phyloP scores from a whole-genome alignment of 257 asterid species.

The Solanum corneliomulleri region DNA sequence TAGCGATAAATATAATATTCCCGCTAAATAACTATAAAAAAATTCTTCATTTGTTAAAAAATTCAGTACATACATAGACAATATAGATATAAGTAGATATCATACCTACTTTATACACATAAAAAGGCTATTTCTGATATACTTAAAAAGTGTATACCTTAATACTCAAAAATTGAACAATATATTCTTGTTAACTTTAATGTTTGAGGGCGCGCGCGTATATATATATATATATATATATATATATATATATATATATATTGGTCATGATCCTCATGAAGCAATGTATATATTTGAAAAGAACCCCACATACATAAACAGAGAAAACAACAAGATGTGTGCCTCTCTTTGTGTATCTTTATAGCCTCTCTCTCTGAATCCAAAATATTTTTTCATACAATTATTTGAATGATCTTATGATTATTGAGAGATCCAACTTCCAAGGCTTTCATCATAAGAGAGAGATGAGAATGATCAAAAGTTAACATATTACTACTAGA shows the following conservation, averaged over 20 bases:
- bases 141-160: no score
- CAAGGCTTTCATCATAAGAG: constrained; percentile 44
- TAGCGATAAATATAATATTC: no score
- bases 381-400: neutral
- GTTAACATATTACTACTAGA: neutral
- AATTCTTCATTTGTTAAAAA: no score
- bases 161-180: no score
- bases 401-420: constrained; percentile 7
- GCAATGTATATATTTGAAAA: neutral
- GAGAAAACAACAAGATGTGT: constrained; percentile 3
- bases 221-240: no score
- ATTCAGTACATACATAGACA: neutral
- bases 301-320: constrained; percentile 4
- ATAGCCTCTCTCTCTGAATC: constrained; percentile 17
- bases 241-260: no score
- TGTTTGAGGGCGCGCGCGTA: no score
- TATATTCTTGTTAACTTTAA: no score
- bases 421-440: constrained; percentile 48
- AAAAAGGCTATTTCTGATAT: neutral
- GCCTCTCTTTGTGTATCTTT: neutral
- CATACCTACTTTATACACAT: rapidly evolving
- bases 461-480: neutral
- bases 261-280: constrained; percentile 14
- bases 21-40: no score
- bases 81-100: no score